Evolutionary conservation across 2,329 filamentous ascomycete species (phyloP).

Genomic region (Fusarium domesticum): DNA sequence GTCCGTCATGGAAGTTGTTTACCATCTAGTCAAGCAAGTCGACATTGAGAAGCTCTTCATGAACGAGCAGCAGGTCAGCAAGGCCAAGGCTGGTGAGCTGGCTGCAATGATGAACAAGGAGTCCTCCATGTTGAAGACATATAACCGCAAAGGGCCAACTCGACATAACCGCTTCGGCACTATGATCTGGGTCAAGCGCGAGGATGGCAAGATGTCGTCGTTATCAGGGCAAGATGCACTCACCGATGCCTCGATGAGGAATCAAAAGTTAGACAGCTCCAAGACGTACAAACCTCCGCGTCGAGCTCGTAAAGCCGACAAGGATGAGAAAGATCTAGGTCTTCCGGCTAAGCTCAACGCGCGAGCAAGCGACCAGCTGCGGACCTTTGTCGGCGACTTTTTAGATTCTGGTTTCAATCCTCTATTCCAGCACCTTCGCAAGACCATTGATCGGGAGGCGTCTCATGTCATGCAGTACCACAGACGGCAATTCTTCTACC

Average conservation of each 20-base stretch:
- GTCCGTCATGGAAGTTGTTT: conserved; percentile 85
- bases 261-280: conserved; percentile 84
- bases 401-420: conserved; percentile 95
- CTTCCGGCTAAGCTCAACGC: conserved; percentile 66
- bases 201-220: conserved; percentile 78
- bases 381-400: conserved; percentile 86
- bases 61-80: conserved; percentile 68
- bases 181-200: conserved; percentile 93
- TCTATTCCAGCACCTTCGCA: conserved; percentile 78
- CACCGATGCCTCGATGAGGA: conserved; percentile 65
- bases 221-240: conserved; percentile 87
- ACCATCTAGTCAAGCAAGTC: conserved; percentile 88
- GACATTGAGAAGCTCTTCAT: conserved; percentile 83
- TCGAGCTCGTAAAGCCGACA: conserved; percentile 57
- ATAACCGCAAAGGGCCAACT: conserved; percentile 75
- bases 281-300: conserved; percentile 89
- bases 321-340: conserved; percentile 72
- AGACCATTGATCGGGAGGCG: conserved; percentile 85
- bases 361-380: conserved; percentile 72
- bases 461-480: conserved; percentile 77
- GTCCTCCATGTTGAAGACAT: conserved; percentile 73
- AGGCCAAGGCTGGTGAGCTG: conserved; percentile 70
- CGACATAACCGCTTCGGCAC: conserved; percentile 93
- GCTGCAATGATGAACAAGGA: conserved; percentile 76
- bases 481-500: conserved; percentile 83